Percentiles rank a stretch among this genome's conserved stretches.
phyloP scores from a whole-genome alignment of 2,329 filamentous ascomycete genomes.

The Beauveria sp. region DNA sequence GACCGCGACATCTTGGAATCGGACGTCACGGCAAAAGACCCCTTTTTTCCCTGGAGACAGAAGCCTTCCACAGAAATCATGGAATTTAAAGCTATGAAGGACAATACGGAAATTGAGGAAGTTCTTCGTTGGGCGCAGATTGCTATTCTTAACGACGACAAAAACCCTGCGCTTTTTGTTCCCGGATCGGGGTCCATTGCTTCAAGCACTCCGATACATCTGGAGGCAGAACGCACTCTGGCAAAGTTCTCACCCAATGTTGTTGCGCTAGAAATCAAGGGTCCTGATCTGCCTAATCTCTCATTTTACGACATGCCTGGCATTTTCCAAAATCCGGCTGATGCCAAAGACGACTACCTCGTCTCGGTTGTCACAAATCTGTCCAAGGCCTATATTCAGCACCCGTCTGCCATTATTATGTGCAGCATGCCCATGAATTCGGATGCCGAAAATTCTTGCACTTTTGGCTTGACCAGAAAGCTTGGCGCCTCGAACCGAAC shows the following conservation, averaged over 20 bases:
- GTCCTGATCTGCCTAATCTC: conserved; percentile 61
- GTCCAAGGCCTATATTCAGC: conserved; percentile 60
- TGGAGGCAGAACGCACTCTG: conserved; percentile 35
- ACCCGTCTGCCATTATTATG: conserved; percentile 65
- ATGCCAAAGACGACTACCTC: conserved; percentile 57
- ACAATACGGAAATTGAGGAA: conserved; percentile 56
- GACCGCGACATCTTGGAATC: conserved; percentile 33
- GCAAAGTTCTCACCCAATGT: conserved; percentile 78
- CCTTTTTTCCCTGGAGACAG: conserved; percentile 59
- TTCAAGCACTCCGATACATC: conserved; percentile 26
- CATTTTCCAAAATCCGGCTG: conserved; percentile 63
- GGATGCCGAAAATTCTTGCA: conserved; percentile 68
- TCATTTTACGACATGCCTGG: conserved; percentile 84
- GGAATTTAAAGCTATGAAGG: conserved; percentile 56
- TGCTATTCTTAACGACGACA: conserved; percentile 63
- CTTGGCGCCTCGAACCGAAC: conserved; percentile 51
- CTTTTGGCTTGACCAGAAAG: conserved; percentile 55
- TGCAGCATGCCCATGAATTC: conserved; percentile 71
- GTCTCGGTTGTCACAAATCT: conserved; percentile 66
- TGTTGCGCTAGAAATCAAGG: conserved; percentile 67
- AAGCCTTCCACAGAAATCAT: conserved; percentile 35
- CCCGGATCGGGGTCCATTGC: conserved; percentile 38
- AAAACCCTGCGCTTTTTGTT: conserved; percentile 43
- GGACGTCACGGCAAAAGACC: conserved; percentile 41
- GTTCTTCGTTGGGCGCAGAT: conserved; percentile 68